Conservation (phyloP, 2,329 filamentous ascomycete genomes). For the Purpureocillium takamizusanense region DNA sequence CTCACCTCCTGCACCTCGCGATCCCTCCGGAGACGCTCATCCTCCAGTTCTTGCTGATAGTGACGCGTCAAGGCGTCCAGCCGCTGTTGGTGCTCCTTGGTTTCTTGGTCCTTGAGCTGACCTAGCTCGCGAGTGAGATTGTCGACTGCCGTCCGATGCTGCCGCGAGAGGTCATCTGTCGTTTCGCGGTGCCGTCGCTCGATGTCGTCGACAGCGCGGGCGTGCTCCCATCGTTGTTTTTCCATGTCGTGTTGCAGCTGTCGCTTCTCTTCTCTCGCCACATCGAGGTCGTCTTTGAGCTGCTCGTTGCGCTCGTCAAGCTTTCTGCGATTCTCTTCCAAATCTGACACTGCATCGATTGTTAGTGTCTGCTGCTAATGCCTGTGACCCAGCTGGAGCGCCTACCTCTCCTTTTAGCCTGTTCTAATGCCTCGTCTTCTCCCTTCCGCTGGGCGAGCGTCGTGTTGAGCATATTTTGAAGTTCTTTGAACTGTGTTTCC, state of each 20-base stretch:
- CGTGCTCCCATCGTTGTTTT: constrained; percentile 25
- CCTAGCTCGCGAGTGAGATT: constrained; percentile 36
- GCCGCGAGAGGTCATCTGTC: constrained; percentile 24
- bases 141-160: constrained; percentile 23
- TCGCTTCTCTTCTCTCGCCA: constrained; percentile 24
- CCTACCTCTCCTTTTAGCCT: constrained; percentile 69
- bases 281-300: constrained; percentile 56
- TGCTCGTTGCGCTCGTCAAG: constrained; percentile 36
- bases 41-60: constrained; percentile 55
- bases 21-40: constrained; percentile 48
- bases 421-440: constrained; percentile 64
- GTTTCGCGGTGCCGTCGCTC: constrained; percentile 24
- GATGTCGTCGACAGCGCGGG: constrained; percentile 45
- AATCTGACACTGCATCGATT: constrained; percentile 30
- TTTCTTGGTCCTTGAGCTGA: constrained; percentile 30
- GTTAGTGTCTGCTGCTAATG: constrained; percentile 9
- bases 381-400: not conserved
- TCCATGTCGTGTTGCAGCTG: constrained; percentile 25
- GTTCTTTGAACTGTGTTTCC: constrained; percentile 61
- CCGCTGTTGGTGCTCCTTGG: constrained; percentile 57
- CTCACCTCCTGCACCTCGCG: constrained; percentile 60
- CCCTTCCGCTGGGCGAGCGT: constrained; percentile 59
- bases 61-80: constrained; percentile 55
- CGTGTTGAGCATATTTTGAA: constrained; percentile 64
- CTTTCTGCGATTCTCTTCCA: constrained; percentile 38